Evolutionary conservation across 768 basidiomycete genomes (phyloP), one percentile per base, ranked within the genome.

Genomic region (Boletus edulis): DNA sequence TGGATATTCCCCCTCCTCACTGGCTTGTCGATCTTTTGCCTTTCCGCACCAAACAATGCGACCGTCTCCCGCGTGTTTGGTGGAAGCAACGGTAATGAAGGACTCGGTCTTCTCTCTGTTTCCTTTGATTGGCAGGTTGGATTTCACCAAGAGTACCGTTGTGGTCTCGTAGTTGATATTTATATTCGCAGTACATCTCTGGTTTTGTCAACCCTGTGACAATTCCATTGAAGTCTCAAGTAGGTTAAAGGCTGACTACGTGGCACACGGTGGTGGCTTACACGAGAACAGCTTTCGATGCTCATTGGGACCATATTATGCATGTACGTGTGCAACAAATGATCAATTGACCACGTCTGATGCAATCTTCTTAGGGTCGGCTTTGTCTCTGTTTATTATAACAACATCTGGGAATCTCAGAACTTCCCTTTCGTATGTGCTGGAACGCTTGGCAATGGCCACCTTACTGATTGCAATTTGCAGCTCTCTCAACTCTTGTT

Each of bases 1-100:
- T 70, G 67, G 64, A 65, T 70, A 27, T 87, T 87, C 58, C 86
- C 86, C 0, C 73, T 87, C 22, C 60, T 86, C 34, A 84, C 83
- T 3, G 85, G 84, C 20, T 71, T 86, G 35, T 82, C 81, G 17
- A 77, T 85, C 22, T 73, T 86, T 64, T 88, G 86, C 57, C 75
- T 87, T 40, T 76, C 84, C 2, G 73, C 77, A 45, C 76, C 75
- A 41, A 67, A 83, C 17, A 80, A 73, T 49, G 60, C 79, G 0
- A 74, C 75, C 67, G 73, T 85, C 54, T 79, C 82, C 0, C 74
- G 78, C 27, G 70, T 85, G 31, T 85, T 86, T 60, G 84, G 84
- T 49, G 84, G 84, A 39, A 81, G 77, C 38, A 78, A 81, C 32
- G 84, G 77, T 51, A 84, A 86, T 51, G 83, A 85, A 66, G 84